A percentile compares a stretch with the other conserved stretches of the same genome.
Evolutionary conservation across 768 basidiomycete genomes (phyloP).

Genomic region (Plicaturopsis crispa): DNA sequence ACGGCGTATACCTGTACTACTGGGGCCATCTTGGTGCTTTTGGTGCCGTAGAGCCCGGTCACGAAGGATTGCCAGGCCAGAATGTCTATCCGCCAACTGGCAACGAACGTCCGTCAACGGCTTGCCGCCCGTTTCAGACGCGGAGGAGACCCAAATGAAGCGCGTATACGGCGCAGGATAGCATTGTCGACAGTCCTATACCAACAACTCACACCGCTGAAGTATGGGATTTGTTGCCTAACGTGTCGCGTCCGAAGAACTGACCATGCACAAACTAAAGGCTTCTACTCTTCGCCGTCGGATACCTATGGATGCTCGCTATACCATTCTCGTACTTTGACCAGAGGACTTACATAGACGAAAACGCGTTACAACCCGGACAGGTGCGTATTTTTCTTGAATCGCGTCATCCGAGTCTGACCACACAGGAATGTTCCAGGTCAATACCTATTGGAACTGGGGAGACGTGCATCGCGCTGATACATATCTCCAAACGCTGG

Average conservation of each 20-base stretch:
- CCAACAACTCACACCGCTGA: constrained; percentile 21
- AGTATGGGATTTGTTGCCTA: constrained; percentile 5
- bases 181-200: constrained; percentile 25
- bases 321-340: constrained; percentile 64
- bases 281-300: constrained; percentile 47
- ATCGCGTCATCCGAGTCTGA: background rate
- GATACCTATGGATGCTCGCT: constrained; percentile 79
- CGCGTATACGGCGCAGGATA: constrained; percentile 39
- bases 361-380: constrained; percentile 91
- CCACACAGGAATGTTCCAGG: constrained; percentile 35
- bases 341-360: constrained; percentile 77
- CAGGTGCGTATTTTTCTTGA: constrained; percentile 46
- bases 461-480: constrained; percentile 85
- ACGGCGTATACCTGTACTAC: too few species aligned
- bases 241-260: constrained; percentile 2
- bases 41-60: too few species aligned
- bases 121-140: background rate
- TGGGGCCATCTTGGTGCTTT: too few species aligned
- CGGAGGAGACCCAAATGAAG: constrained; percentile 21
- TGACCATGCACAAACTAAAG: constrained; percentile 24
- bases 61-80: too few species aligned
- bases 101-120: background rate
- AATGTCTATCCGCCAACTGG: too few species aligned
- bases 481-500: constrained; percentile 64
- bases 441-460: constrained; percentile 91